Evolutionary conservation across 78 protist species (phyloP), one percentile per base, ranked within the genome.

Genomic region (Anaeramoeba flamelloides): DNA sequence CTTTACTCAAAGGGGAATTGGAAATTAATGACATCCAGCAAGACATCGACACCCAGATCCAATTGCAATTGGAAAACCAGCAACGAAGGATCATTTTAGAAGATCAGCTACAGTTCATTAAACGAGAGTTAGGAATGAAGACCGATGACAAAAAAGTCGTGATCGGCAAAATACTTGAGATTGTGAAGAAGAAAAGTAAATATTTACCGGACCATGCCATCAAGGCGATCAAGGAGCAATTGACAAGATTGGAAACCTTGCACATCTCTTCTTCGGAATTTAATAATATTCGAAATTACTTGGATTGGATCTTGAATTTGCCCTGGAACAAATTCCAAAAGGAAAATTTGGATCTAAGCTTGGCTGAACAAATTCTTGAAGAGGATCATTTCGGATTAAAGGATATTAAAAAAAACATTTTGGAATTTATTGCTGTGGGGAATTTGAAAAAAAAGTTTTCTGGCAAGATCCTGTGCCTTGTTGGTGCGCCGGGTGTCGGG

Each of bases 1-100:
- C n/a, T n/a, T n/a, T n/a, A n/a, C n/a, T n/a, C n/a, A n/a, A n/a
- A n/a, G n/a, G n/a, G n/a, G n/a, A n/a, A n/a, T n/a, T n/a, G n/a
- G n/a, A n/a, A n/a, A n/a, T n/a, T n/a, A n/a, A n/a, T n/a, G n/a
- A n/a, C n/a, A n/a, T n/a, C n/a, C n/a, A n/a, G n/a, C n/a, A n/a
- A n/a, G n/a, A n/a, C n/a, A n/a, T n/a, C n/a, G 97, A 4, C 94
- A 93, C 34, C 95, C 94, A 1, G 96, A 94, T n/a, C n/a, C n/a
- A n/a, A n/a, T n/a, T n/a, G n/a, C n/a, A n/a, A n/a, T n/a, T n/a
- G n/a, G n/a, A 74, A 94, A 92, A 83, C 92, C 98, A 0, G 76
- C 69, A 53, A 53, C 69, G 69, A 8, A 53, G 17, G 17, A 26
- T 26, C 17, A 26, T 53, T 53, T 53, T 53, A 17, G 17, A 26